Base-by-base conservation (phyloP, 345 rosid genomes). In the Euphorbia peplus region DNA sequence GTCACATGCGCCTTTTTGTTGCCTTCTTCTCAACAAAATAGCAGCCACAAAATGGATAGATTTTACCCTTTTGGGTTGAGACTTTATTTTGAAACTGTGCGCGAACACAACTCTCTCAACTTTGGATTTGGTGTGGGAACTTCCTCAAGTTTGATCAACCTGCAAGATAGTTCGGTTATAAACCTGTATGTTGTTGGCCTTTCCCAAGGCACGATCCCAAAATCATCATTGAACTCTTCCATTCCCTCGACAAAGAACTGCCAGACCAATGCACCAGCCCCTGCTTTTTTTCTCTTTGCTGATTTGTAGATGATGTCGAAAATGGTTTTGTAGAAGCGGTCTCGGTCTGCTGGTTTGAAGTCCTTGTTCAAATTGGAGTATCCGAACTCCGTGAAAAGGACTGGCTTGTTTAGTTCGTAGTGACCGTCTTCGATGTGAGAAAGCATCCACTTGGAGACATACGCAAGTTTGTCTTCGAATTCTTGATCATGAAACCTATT, bases 371-470 rank as follows among this genome's bases (percentile, higher is more conserved):
- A 81, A 78, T 88, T 83, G 0, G 97, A 93, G 64, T 85, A 79
- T 28, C 97, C 98, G 35, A 71, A 93, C 75, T 93, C 97, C 0
- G 97, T 88, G 82, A 93, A 93, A 65, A 93, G 74, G 52, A 93
- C 86, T 1, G 97, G 98, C 77, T 84, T 91, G 51, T 81, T 84
- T 66, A 93, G 84, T 75, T 81, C 92, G 35, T 80, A 79, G 78
- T 91, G 90, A 3, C 96, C 92, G 18, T 93, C 96, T 74, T 93
- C 96, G 48, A 91, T 86, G 83, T 91, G 98, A 19, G 97, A 93
- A 8, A 60, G 83, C 86, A 89, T 78, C 96, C 98, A 93, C 78
- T 89, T 93, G 50, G 85, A 75, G 55, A 84, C 85, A 18, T 79
- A 93, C 67, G 78, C 78, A 62, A 86, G 67, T 29, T 87, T 83